A percentile compares a stretch with the other conserved stretches of the same genome.
Evolutionary conservation across 208 protist genomes (phyloP).

Genomic region (Polymyxa betae): DNA sequence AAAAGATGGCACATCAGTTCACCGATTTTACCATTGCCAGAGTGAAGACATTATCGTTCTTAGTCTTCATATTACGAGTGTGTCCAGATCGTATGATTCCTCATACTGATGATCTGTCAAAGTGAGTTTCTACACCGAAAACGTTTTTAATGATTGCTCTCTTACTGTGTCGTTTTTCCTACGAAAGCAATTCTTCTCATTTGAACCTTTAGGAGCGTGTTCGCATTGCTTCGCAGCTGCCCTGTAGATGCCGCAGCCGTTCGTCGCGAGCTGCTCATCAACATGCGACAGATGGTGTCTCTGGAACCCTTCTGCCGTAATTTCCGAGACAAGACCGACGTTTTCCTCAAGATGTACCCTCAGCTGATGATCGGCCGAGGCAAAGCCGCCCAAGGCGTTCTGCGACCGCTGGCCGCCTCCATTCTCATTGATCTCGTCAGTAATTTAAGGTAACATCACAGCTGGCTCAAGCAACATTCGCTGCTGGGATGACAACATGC

Average conservation of each 20-base stretch:
- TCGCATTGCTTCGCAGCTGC: not conserved
- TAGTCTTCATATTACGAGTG: conserved; percentile 77
- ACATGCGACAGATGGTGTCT: conserved; percentile 21
- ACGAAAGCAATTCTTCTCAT: no score
- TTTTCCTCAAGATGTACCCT: conserved; percentile 40
- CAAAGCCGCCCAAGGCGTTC: conserved; percentile 63
- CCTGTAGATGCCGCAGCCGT: not conserved
- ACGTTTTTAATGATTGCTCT: not conserved
- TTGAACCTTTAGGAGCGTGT: conserved; percentile 37
- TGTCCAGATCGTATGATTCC: conserved; percentile 67
- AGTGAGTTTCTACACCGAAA: conserved; percentile 18
- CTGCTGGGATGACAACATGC: not conserved
- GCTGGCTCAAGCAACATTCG: not conserved
- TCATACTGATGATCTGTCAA: conserved; percentile 68
- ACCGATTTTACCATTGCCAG: conserved; percentile 60
- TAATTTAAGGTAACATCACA: not conserved
- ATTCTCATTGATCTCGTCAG: conserved; percentile 74
- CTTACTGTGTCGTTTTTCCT: no score
- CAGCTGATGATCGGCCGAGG: conserved; percentile 29
- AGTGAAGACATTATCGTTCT: conserved; percentile 78
- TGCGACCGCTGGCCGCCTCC: conserved; percentile 75
- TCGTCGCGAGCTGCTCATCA: conserved; percentile 4
- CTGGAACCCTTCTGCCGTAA: not conserved
- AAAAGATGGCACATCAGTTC: conserved; percentile 52
- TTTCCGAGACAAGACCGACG: conserved; percentile 15